Conservation (phyloP, 352 stramenopile species). For the Peronospora tabacina region DNA sequence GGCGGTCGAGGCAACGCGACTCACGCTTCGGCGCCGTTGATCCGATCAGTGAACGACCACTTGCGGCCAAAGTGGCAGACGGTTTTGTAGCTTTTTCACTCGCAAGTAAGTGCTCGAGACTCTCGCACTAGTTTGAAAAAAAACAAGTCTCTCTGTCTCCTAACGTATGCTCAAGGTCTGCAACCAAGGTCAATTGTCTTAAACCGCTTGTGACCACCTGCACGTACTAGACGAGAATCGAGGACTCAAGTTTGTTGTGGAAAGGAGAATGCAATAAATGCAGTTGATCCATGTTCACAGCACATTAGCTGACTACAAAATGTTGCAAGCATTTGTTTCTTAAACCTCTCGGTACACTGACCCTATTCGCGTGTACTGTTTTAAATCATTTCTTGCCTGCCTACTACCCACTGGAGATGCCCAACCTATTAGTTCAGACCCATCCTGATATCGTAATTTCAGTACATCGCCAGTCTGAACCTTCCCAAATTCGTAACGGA, state of each 20-base stretch:
- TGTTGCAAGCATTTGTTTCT: conserved; percentile 13
- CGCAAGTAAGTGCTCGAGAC: not conserved
- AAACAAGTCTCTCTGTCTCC: no score
- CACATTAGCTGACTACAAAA: conserved; percentile 27
- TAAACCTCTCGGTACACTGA: not conserved
- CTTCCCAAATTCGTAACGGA: not conserved
- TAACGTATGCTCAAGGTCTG: no score
- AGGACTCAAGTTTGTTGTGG: not conserved
- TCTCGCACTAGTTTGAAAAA: not conserved
- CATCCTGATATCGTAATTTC: conserved; percentile 6
- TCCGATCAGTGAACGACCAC: conserved; percentile 75
- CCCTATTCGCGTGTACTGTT: not conserved
- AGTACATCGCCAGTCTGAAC: no score
- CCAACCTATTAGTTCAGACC: no score
- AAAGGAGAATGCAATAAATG: no score
- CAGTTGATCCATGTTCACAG: conserved; percentile 15
- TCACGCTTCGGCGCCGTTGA: conserved; percentile 52
- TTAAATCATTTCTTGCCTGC: not conserved
- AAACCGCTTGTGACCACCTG: no score
- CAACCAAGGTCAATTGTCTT: no score
- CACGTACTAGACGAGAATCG: no score
- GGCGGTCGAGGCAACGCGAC: conserved; percentile 61
- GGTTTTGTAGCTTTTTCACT: conserved; percentile 32
- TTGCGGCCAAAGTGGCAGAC: conserved; percentile 82
- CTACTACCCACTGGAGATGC: not conserved